phyloP scores from a whole-genome alignment of 208 protist genomes.

The Crithidia expoeki region DNA sequence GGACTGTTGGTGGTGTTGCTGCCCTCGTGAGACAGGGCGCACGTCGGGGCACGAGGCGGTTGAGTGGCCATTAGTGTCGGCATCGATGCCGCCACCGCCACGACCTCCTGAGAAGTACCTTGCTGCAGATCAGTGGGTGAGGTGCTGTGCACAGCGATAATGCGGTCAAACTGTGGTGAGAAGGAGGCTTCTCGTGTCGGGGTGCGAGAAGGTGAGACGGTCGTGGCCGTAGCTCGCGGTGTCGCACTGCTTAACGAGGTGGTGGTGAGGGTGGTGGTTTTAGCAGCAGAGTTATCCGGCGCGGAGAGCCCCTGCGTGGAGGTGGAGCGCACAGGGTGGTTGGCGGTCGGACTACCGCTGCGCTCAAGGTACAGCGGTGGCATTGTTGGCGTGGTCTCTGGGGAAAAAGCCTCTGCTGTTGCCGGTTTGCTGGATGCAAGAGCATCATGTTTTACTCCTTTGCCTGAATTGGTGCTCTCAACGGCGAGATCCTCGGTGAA shows the following conservation, averaged over 20 bases:
- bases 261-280: conserved; percentile 4
- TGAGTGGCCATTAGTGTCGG: conserved; percentile 2
- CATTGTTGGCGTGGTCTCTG: neutral
- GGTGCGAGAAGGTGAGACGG: conserved; percentile 17
- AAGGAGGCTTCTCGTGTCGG: conserved; percentile 23
- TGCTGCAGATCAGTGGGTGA: neutral
- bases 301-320: neutral
- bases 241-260: conserved; percentile 19
- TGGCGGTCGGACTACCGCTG: neutral
- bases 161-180: conserved; percentile 11
- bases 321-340: neutral
- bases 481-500: neutral
- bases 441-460: neutral
- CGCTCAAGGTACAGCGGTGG: neutral
- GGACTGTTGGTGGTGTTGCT: neutral
- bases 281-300: neutral
- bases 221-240: conserved; percentile 14
- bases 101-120: neutral
- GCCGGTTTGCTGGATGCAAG: neutral
- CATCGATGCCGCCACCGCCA: neutral
- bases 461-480: neutral
- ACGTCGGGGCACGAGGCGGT: neutral
- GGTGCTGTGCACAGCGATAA: neutral
- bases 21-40: neutral
- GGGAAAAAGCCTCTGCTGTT: neutral